Evolutionary conservation across 2,329 filamentous ascomycete species (phyloP).

Genomic region (Aureobasidium pullulans): DNA sequence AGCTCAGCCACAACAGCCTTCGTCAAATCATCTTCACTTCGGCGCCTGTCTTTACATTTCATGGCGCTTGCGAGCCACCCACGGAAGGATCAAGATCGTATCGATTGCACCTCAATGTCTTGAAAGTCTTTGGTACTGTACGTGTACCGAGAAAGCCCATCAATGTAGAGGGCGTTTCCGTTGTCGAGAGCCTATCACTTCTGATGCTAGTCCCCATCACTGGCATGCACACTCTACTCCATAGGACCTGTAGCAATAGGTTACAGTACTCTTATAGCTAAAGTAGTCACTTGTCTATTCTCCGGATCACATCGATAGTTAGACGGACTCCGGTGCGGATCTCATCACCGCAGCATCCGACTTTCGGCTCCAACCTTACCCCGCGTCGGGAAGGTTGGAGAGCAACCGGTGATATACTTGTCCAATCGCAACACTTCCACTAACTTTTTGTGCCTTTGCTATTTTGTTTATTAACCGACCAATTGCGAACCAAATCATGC

Average conservation of each 20-base stretch:
- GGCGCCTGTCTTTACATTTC: not conserved
- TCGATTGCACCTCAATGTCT: not conserved
- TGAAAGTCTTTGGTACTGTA: not conserved
- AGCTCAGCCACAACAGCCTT: slow-evolving; percentile 2
- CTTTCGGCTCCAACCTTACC: not conserved
- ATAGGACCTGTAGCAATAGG: not conserved
- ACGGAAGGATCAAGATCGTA: not conserved
- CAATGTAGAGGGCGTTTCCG: too few relatives aligned
- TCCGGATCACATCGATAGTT: not conserved
- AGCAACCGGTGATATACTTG: slow-evolving; percentile 2
- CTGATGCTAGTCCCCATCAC: not conserved
- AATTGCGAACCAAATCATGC: not conserved
- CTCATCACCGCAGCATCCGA: not conserved
- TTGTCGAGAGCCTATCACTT: not conserved
- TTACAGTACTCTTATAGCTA: not conserved
- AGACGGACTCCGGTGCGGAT: not conserved
- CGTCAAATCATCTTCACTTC: not conserved
- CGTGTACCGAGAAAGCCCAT: not conserved
- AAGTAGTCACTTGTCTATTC: not conserved
- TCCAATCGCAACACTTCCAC: not conserved
- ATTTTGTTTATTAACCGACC: not conserved
- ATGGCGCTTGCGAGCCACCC: not conserved
- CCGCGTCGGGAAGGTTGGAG: slow-evolving; percentile 3
- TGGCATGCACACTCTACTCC: not conserved
- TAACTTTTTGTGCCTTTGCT: not conserved